These are phyloP conservation scores for Saccharata proteae DNA, from an alignment of 2,329 filamentous ascomycete genomes.

Conservation along the genomic window DNA sequence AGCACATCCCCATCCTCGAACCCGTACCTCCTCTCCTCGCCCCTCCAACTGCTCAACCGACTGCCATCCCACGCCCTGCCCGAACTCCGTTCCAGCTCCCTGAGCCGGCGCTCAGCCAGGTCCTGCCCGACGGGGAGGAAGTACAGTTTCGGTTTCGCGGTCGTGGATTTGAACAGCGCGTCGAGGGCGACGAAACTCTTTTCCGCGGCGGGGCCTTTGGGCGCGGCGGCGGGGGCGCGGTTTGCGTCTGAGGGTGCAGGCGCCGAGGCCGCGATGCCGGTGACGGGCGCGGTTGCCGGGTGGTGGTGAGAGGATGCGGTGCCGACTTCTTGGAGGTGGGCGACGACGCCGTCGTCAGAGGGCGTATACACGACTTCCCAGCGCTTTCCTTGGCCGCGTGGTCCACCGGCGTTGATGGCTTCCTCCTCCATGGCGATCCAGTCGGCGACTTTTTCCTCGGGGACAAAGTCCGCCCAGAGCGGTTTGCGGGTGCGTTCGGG, in stretches of 20 bases:
- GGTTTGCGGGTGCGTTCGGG: slow-evolving; percentile 73
- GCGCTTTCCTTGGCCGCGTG: slow-evolving; percentile 31
- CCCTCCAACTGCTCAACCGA: slow-evolving; percentile 3
- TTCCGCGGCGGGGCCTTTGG: slow-evolving; percentile 13
- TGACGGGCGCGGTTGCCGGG: slow-evolving; percentile 1
- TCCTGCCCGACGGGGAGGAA: slow-evolving; percentile 53
- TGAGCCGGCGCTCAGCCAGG: slow-evolving; percentile 52
- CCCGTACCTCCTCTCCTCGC: slow-evolving; percentile 22
- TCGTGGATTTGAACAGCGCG: slow-evolving; percentile 47
- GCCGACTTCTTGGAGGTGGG: slow-evolving; percentile 42
- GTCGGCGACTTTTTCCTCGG: slow-evolving; percentile 54
- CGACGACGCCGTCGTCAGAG: slow-evolving; percentile 29
- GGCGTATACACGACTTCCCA: slow-evolving; percentile 61
- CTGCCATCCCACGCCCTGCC: slow-evolving; percentile 33
- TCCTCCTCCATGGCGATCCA: slow-evolving; percentile 64
- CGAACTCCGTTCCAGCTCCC: slow-evolving; percentile 39
- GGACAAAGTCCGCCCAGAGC: slow-evolving; percentile 83
- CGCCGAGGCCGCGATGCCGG: background rate
- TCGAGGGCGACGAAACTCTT: slow-evolving; percentile 43
- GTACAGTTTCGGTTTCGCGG: slow-evolving; percentile 52
- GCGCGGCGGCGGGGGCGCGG: slow-evolving; percentile 6
- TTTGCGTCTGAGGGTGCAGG: background rate
- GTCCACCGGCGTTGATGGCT: slow-evolving; percentile 29
- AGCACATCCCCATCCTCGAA: slow-evolving; percentile 33
- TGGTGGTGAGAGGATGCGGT: slow-evolving; percentile 10